Conservation (phyloP, 257 asterid genomes). For the Solanum lycopersicoides region DNA sequence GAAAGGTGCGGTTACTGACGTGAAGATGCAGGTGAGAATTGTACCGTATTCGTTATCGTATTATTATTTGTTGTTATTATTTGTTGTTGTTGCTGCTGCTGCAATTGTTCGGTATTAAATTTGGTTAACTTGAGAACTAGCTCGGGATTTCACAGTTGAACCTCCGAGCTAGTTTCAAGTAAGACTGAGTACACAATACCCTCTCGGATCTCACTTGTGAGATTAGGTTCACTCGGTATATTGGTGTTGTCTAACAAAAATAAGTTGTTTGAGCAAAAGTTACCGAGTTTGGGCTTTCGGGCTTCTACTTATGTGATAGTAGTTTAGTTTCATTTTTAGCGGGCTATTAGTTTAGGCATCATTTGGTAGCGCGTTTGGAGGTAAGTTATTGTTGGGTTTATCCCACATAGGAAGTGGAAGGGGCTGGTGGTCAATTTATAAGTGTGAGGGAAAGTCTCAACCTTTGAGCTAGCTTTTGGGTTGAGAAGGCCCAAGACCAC, state of each 20-base stretch:
- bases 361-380: background rate
- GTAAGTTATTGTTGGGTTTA: too few species aligned
- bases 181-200: too few species aligned
- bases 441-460: too few species aligned
- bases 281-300: accelerated
- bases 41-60: background rate
- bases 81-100: too few species aligned
- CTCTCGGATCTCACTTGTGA: background rate
- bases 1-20: conserved; percentile 84
- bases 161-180: background rate
- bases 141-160: background rate
- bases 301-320: background rate
- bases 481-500: too few species aligned
- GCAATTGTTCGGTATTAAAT: too few species aligned
- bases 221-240: background rate
- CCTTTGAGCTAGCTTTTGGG: too few species aligned
- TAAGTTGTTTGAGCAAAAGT: too few species aligned
- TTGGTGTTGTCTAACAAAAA: too few species aligned
- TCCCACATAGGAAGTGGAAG: too few species aligned
- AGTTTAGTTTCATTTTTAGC: background rate
- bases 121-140: background rate
- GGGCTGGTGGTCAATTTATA: too few species aligned
- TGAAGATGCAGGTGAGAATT: conserved; percentile 70
- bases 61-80: too few species aligned
- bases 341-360: background rate